A percentile compares a stretch with the other conserved stretches of the same genome.
Evolutionary conservation across 2,329 filamentous ascomycete species (phyloP).

Genomic region (Pestalotiopsis sp.): DNA sequence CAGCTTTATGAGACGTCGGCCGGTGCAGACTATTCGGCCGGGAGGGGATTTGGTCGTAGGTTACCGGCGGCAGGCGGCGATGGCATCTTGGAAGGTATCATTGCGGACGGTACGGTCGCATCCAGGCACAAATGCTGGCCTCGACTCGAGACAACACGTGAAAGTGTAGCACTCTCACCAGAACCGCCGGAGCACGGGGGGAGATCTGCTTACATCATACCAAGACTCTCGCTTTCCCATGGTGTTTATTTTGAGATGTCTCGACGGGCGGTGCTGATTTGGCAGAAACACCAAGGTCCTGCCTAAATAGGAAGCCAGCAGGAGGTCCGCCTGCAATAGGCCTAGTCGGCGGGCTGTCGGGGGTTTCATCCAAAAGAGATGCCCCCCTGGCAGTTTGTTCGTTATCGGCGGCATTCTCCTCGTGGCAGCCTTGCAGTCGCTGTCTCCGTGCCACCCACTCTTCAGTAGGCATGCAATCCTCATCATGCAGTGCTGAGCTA

Average conservation of each 20-base stretch:
- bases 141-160: background rate
- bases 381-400: background rate
- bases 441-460: no score
- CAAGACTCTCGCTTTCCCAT: background rate
- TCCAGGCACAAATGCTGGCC: background rate
- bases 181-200: background rate
- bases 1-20: background rate
- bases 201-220: background rate
- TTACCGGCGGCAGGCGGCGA: background rate
- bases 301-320: background rate
- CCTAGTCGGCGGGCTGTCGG: background rate
- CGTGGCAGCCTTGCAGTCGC: background rate
- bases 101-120: background rate
- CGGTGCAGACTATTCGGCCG: background rate
- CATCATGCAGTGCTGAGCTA: background rate
- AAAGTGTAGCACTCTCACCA: background rate
- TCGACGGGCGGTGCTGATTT: slow-evolving; percentile 1
- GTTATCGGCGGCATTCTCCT: background rate
- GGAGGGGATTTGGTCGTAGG: background rate
- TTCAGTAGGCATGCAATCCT: background rate
- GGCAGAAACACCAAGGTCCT: background rate
- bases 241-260: background rate
- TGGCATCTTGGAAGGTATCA: background rate
- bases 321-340: background rate
- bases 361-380: background rate